phyloP scores from a whole-genome alignment of 2,329 filamentous ascomycete genomes.

The Epichloe elymi region DNA sequence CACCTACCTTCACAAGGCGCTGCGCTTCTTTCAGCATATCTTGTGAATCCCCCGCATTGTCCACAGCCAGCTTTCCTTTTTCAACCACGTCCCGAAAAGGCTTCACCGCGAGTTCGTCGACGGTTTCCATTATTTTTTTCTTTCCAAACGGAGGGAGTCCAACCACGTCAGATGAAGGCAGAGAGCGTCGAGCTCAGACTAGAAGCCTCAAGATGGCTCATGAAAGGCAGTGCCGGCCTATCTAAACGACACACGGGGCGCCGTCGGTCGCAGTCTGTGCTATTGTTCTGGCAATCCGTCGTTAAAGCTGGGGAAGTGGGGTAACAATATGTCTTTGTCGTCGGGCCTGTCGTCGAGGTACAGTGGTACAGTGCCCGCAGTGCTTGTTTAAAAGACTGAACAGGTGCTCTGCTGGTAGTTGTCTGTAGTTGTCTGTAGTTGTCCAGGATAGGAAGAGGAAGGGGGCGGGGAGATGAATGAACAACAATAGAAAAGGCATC shows the following conservation, averaged over 20 bases:
- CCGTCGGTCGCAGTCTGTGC: background rate
- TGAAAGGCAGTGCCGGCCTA: background rate
- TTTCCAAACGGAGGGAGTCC: background rate
- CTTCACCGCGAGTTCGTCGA: conserved; percentile 31
- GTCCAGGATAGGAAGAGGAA: background rate
- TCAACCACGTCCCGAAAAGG: conserved; percentile 41
- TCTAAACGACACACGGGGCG: background rate
- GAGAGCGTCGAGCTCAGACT: background rate
- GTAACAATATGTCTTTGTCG: background rate
- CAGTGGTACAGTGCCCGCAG: background rate
- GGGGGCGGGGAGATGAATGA: background rate
- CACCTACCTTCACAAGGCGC: conserved; percentile 33
- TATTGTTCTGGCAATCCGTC: background rate
- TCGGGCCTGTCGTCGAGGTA: background rate
- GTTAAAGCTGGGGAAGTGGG: background rate
- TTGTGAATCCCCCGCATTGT: conserved; percentile 32
- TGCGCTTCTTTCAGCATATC: conserved; percentile 37
- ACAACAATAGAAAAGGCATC: background rate
- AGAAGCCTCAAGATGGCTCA: background rate
- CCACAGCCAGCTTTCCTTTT: conserved; percentile 33
- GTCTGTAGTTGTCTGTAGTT: background rate
- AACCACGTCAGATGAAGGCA: background rate
- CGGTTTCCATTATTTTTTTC: conserved; percentile 22
- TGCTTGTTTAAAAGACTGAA: background rate
- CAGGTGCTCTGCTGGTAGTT: background rate